Percentiles rank a stretch among this genome's conserved stretches.
Conservation (phyloP, 2,329 filamentous ascomycete species). For the Epichloe glyceriae region DNA sequence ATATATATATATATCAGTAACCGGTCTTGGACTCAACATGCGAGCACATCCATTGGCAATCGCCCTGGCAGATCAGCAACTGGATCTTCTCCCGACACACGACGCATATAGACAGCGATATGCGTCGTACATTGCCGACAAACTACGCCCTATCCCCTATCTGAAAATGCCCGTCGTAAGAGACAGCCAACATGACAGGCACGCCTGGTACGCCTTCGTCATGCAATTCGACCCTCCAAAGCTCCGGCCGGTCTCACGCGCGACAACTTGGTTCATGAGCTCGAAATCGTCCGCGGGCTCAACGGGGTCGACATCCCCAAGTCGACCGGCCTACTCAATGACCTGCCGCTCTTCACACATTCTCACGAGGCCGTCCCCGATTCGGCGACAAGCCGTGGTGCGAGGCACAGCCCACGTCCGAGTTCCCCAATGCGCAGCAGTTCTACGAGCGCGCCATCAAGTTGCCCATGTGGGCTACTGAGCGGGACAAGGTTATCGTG, state of each 20-base stretch:
- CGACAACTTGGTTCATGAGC: conserved; percentile 1
- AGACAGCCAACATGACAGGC: neutral
- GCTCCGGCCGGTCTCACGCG: neutral
- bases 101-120: neutral
- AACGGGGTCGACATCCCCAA: conserved; percentile 5
- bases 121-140: neutral
- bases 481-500: neutral
- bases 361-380: neutral
- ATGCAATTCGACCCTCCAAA: neutral
- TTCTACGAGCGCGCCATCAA: conserved; percentile 5
- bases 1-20: neutral
- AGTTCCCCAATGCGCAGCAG: conserved; percentile 1
- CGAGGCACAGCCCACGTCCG: neutral
- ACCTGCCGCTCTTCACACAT: conserved; percentile 3
- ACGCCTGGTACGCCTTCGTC: neutral
- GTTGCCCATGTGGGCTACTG: conserved; percentile 2
- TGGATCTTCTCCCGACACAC: neutral
- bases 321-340: conserved; percentile 2
- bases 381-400: neutral
- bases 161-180: neutral
- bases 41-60: neutral
- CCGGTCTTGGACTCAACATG: neutral
- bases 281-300: neutral
- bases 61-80: neutral
- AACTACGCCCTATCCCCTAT: neutral